Base-by-base conservation (phyloP, 768 basidiomycete genomes). In the Ramaria sp. region DNA sequence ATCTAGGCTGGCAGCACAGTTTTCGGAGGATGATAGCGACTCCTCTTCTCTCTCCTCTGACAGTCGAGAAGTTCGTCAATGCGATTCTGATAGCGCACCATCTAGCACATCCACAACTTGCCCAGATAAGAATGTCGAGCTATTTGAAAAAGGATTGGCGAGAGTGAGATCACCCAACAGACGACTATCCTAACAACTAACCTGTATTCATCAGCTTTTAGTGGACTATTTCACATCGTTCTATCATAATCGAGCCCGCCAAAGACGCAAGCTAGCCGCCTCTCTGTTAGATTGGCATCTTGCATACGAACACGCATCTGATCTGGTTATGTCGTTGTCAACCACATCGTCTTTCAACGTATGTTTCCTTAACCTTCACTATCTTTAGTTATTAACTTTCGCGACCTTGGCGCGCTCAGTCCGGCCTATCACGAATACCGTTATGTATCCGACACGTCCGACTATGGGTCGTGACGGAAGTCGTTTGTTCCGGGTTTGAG, bases 401-500 rank as follows among this genome's bases (percentile, higher is more conserved):
- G 33, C 19, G 7, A 17, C 41, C 19, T 4, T 7, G 15, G 15
- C 41, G 42, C 22, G 13, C 13, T 27, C 52, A 42, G 30, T 43
- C 19, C 27, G 24, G n/a, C 24, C 48, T 78, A 7, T 58, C 60
- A 38, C 71, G 74, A 17, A 56, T 85, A 7, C 78, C 80, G 1
- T 67, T 73, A 6, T 73, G 73, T 0, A 75, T 80, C 3, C 69
- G 83, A 4, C 54, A 78, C n/a, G 82, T 81, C 75, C 77, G 87
- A 45, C 67, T 88, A 17, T 70, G 77, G 4, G 69, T 76, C 10
- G 73, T 87, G 3, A 77, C 80, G 39, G 87, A 91, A 61, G 73
- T 92, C 13, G 67, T 90, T 4, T 71, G 84, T 45, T 83, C 87
- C 1, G 90, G 86, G 1, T 86, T 88, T 60, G 87, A 91, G 66